Evolutionary conservation across 352 stramenopile species (phyloP), one percentile per base, ranked within the genome.

Genomic region (Globisporangium ultimum): DNA sequence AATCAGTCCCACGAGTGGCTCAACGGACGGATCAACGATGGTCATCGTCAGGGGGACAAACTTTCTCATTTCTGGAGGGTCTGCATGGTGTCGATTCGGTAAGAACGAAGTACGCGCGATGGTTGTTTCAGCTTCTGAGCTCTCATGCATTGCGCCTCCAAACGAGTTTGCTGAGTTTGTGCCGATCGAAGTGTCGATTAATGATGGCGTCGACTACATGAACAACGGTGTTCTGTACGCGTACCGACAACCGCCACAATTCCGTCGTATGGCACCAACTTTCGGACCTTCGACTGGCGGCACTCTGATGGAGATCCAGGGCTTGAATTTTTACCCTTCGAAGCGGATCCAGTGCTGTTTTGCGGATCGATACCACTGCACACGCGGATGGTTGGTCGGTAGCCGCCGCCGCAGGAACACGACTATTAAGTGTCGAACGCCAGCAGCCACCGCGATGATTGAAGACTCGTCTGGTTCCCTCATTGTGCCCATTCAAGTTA

Each of bases 181-280:
- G 1, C 3, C 41, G 4, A 58, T 97, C 5, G 77, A 89, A 38
- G 64, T 98, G 17, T 96, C 78, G 1, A 70, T 93, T 18, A 98
- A 98, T 61, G 70, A 89, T 56, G 91, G 89, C 5, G 70, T 95
- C 24, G 93, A 98, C 43, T 98, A 93, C 49, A 91, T 86, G 6
- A 48, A 72, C 9, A 89, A 89, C 66, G 68, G 65, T 6, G 66
- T 84, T 1, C 43, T 70, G 9, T 94, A 91, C 64, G 69, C 66
- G 2, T 97, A 95, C 55, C 67, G 79, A 20, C 32, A 60, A 8
- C 38, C 71, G 11, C 70, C 78, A 18, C 56, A 66, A 0, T 71
- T 98, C 34, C 76, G 72, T 8, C 57, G 73, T 0, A 48, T 96
- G 4, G 47, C 54, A 9, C 84, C 87, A 18, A 53, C 66, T 0